Conservation (phyloP, 2,329 filamentous ascomycete genomes). For the Fusarium ramigenum region DNA sequence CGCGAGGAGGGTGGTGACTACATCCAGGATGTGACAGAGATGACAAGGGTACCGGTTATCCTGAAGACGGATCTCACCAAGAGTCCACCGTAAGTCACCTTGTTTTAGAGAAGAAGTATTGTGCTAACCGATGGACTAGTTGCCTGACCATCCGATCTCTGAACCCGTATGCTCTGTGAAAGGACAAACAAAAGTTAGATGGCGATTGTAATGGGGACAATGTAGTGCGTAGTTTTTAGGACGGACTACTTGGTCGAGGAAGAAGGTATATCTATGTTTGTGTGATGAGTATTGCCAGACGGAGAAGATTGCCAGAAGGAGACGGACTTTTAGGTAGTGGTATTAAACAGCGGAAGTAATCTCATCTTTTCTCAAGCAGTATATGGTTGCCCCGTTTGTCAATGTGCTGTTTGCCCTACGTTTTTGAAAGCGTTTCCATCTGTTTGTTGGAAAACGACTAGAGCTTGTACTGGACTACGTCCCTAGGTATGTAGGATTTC, state of each 20-base stretch:
- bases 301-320: slow-evolving; percentile 28
- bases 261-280: slow-evolving; percentile 14
- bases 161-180: slow-evolving; percentile 77
- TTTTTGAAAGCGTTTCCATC: neutral
- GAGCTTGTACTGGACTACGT: neutral
- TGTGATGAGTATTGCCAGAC: slow-evolving; percentile 12
- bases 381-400: neutral
- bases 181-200: slow-evolving; percentile 21
- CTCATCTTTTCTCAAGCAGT: slow-evolving; percentile 25
- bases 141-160: slow-evolving; percentile 86
- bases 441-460: neutral
- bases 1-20: slow-evolving; percentile 93
- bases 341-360: slow-evolving; percentile 31
- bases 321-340: slow-evolving; percentile 23
- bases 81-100: slow-evolving; percentile 94
- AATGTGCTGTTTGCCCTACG: neutral
- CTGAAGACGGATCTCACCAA: slow-evolving; percentile 98
- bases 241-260: slow-evolving; percentile 13
- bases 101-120: neutral
- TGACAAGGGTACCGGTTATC: slow-evolving; percentile 97
- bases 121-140: slow-evolving; percentile 54
- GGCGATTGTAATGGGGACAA: slow-evolving; percentile 14
- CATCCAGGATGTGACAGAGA: slow-evolving; percentile 98
- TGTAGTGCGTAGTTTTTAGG: slow-evolving; percentile 13
- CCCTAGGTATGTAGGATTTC: neutral